These are phyloP conservation scores for Fraxinus quadrangulata DNA, from an alignment of 257 asterid genomes.

Conservation along the genomic window DNA sequence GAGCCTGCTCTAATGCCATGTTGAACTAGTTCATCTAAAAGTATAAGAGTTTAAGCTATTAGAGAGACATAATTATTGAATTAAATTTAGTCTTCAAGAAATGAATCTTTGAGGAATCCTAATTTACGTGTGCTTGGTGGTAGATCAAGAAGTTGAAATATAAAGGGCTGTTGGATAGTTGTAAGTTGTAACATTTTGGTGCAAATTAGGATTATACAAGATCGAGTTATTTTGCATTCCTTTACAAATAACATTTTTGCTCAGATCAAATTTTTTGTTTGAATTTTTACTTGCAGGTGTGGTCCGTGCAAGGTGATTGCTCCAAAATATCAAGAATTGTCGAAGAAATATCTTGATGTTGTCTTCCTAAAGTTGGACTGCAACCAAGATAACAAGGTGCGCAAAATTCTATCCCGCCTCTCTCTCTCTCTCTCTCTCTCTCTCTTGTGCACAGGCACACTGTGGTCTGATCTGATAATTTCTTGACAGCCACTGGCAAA, in stretches of 20 bases:
- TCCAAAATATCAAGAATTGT: constrained; percentile 66
- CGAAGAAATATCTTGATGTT: constrained; percentile 63
- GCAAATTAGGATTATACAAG: not conserved
- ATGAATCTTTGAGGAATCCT: too few species aligned
- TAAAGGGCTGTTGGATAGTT: too few species aligned
- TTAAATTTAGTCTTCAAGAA: too few species aligned
- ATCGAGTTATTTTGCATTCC: not conserved
- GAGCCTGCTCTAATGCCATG: not conserved
- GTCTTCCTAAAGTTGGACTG: constrained; percentile 93
- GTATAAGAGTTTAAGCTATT: too few species aligned
- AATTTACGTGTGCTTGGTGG: too few species aligned
- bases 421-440: not conserved
- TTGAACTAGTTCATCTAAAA: too few species aligned
- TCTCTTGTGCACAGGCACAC: not conserved
- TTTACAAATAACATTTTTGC: not conserved
- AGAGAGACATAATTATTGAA: too few species aligned
- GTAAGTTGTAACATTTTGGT: too few species aligned
- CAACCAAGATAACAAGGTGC: constrained; percentile 84
- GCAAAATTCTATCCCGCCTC: not conserved
- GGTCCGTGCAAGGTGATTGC: constrained; percentile 95
- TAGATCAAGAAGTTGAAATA: too few species aligned
- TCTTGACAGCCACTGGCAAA: constrained; percentile 69
- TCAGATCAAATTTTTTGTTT: constrained; percentile 3
- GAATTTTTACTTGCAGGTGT: constrained; percentile 61
- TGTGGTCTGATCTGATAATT: constrained; percentile 15